A percentile compares a stretch with the other conserved stretches of the same genome.
These are phyloP conservation scores for Themeda triandra DNA, from an alignment of 176 grass and related monocot genomes.

Conservation along the genomic window DNA sequence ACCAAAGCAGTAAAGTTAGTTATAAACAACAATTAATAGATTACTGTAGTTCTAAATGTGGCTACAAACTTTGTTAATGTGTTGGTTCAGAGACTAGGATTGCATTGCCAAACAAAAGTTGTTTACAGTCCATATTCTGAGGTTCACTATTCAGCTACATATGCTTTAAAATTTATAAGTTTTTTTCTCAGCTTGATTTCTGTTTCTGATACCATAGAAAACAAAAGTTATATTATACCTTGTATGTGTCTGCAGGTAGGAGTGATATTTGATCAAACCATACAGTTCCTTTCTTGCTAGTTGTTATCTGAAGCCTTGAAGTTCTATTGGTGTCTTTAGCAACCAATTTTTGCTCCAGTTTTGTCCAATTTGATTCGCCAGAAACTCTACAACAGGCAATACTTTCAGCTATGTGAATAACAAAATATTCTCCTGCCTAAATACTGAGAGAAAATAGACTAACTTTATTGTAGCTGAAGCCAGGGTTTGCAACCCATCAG, in stretches of 20 bases:
- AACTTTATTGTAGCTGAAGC: slow-evolving; percentile 51
- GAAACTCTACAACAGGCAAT: slow-evolving; percentile 25
- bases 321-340: slow-evolving; percentile 45
- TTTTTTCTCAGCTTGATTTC: not conserved
- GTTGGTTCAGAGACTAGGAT: not conserved
- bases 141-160: no score
- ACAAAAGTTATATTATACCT: slow-evolving; percentile 24
- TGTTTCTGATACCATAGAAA: not conserved
- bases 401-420: not conserved
- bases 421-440: not conserved
- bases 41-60: no score
- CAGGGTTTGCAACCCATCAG: slow-evolving; percentile 47
- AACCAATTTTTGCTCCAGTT: slow-evolving; percentile 30
- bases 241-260: slow-evolving; percentile 58
- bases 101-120: not conserved
- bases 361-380: slow-evolving; percentile 36
- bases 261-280: slow-evolving; percentile 67
- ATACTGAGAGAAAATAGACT: slow-evolving; percentile 15
- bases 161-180: no score
- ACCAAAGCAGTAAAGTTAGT: not conserved
- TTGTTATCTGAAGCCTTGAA: not conserved
- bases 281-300: slow-evolving; percentile 43
- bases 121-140: no score
- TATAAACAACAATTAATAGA: no score
- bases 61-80: not conserved